Conservation (phyloP, 768 basidiomycete genomes). For the Lactarius sanguifluus region DNA sequence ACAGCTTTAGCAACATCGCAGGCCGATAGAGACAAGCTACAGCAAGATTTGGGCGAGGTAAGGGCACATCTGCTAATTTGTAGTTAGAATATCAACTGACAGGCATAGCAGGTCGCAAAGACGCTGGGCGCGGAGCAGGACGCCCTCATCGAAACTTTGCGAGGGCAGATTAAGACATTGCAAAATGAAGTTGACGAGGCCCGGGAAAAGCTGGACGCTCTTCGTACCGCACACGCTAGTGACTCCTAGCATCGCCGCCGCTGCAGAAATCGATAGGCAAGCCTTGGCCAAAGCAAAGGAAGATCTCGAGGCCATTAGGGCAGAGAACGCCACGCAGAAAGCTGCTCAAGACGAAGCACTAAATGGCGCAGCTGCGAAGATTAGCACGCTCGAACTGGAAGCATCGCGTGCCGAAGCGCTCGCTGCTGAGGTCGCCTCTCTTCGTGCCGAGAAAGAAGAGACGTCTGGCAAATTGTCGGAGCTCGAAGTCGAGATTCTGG, state of each 20-base stretch:
- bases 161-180: conserved; percentile 50
- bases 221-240: conserved; percentile 48
- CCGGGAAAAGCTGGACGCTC: conserved; percentile 52
- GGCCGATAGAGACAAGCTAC: conserved; percentile 37
- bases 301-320: conserved; percentile 54
- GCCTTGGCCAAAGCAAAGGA: conserved; percentile 62
- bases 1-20: conserved; percentile 43
- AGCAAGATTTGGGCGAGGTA: conserved; percentile 53
- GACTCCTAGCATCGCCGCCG: conserved; percentile 44
- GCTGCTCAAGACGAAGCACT: conserved; percentile 49
- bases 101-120: conserved; percentile 50
- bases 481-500: conserved; percentile 77
- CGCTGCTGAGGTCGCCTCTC: conserved; percentile 47
- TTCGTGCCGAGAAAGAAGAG: conserved; percentile 70
- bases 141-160: conserved; percentile 48
- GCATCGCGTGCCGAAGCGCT: conserved; percentile 45
- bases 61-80: conserved; percentile 27
- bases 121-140: conserved; percentile 42
- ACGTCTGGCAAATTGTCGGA: conserved; percentile 71
- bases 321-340: conserved; percentile 53
- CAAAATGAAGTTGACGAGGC: conserved; percentile 50
- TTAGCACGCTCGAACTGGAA: conserved; percentile 49
- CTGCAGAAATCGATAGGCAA: conserved; percentile 62
- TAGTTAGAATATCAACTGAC: conserved; percentile 1
- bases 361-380: conserved; percentile 46